Evolutionary conservation across 179 eudicot genomes (phyloP).

Genomic region (Vitellaria paradoxa): DNA sequence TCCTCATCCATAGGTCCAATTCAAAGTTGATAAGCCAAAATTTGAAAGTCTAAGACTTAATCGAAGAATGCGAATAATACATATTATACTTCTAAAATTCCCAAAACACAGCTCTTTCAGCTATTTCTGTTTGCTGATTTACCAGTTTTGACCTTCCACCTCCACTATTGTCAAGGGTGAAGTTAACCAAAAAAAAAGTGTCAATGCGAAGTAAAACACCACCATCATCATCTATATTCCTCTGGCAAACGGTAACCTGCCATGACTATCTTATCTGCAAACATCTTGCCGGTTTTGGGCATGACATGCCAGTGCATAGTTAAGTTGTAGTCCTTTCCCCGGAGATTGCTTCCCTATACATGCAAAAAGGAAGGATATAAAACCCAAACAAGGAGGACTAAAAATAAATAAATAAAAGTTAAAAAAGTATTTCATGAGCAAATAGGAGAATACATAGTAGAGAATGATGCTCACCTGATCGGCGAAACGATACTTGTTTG

Average conservation of each 20-base stretch:
- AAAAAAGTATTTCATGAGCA: too few relatives aligned
- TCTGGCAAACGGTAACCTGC: slow-evolving; percentile 76
- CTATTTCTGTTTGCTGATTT: too few relatives aligned
- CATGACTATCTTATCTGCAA: slow-evolving; percentile 73
- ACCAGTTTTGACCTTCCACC: too few relatives aligned
- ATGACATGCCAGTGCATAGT: slow-evolving; percentile 98
- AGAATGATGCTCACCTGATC: slow-evolving; percentile 54
- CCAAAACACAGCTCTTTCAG: too few relatives aligned
- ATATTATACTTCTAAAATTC: too few relatives aligned
- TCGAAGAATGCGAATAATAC: too few relatives aligned
- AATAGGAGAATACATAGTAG: background rate
- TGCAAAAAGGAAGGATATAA: background rate
- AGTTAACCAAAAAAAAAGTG: too few relatives aligned
- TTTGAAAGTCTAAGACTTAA: too few relatives aligned
- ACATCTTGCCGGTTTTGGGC: slow-evolving; percentile 99
- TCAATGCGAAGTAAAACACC: too few relatives aligned
- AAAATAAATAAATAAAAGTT: background rate
- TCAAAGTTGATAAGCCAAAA: too few relatives aligned
- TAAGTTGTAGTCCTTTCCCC: slow-evolving; percentile 79
- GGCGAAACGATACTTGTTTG: slow-evolving; percentile 78
- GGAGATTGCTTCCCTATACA: slow-evolving; percentile 75
- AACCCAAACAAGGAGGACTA: background rate
- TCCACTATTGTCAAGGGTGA: too few relatives aligned
- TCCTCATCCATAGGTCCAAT: too few relatives aligned
- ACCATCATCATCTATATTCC: slow-evolving; percentile 49